Base-by-base conservation (phyloP, 805 yeast genomes). In the Suhomyces emberorum region DNA sequence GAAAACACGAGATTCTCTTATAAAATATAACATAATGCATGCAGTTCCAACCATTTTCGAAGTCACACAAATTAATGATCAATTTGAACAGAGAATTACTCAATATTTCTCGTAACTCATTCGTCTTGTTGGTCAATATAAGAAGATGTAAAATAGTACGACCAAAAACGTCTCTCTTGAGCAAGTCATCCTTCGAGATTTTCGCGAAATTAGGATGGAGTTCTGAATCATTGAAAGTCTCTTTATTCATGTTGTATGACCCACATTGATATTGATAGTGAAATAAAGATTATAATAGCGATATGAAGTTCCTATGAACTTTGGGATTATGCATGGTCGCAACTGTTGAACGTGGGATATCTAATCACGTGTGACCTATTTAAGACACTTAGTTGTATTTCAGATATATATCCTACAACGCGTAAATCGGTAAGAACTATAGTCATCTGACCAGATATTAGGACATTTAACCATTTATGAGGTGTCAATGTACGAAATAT, bases 11-110 rank as follows among this genome's bases (percentile, higher is more conserved):
- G 28, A 81, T 59, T 37, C 81, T 68, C 22, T 79, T 83, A 43
- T 74, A 61, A 45, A 67, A 76, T 10, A 84, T 61, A 3, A 88
- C 77, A 41, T 79, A 74, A 56, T 89, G 96, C 19, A 89, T 64
- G 17, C 87, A 77, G 28, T 85, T 83, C 83, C 95, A 88, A 2
- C 87, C 83, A 52, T 77, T 86, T 57, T 88, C 96, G 35, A 64
- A 65, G 55, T 89, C 96, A 2, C 66, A 59, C 0, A 60, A 47
- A 2, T 70, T 46, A 35, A 69, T 26, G 2, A 63, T 41, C n/a
- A 37, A 32, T 33, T 79, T 77, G 15, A 74, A 51, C 12, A 71
- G 69, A 7, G 72, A 68, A 43, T 73, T 71, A 35, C 65, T 67
- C 26, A 83, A 55, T 6, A 83, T 44, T 15, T 63, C 62, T 7